Evolutionary conservation across 805 yeast genomes (phyloP).

Genomic region (Kazachstania viticola): DNA sequence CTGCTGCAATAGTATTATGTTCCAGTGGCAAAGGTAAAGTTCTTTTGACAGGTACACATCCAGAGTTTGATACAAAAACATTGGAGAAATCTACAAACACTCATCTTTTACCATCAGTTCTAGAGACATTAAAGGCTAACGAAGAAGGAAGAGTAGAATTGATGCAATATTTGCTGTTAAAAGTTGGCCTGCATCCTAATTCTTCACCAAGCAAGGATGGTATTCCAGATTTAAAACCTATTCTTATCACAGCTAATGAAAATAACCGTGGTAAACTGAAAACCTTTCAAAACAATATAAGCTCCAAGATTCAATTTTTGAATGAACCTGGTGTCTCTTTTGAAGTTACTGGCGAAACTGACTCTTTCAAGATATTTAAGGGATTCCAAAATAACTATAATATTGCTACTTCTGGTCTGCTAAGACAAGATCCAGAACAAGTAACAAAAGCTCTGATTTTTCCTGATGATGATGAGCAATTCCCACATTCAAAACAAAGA

Average conservation of each 20-base stretch:
- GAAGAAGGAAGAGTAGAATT: conserved; percentile 44
- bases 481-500: conserved; percentile 44
- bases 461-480: conserved; percentile 29
- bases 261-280: conserved; percentile 4
- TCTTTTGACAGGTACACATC: conserved; percentile 76
- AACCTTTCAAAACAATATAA: conserved; percentile 10
- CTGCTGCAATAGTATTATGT: conserved; percentile 67
- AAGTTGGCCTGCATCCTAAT: conserved; percentile 56
- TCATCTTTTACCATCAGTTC: conserved; percentile 23
- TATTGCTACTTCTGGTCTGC: conserved; percentile 6
- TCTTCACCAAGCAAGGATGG: conserved; percentile 37
- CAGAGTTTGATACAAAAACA: conserved; percentile 63
- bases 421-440: conserved; percentile 40
- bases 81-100: conserved; percentile 28
- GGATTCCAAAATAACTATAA: conserved; percentile 10
- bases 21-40: conserved; percentile 60
- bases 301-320: conserved; percentile 10
- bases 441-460: conserved; percentile 41
- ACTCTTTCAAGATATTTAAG: conserved; percentile 10
- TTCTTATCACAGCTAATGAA: conserved; percentile 32
- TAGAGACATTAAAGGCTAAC: conserved; percentile 31
- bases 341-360: conserved; percentile 32
- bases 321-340: conserved; percentile 31
- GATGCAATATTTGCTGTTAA: conserved; percentile 42
- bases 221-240: conserved; percentile 60